Base-by-base conservation (phyloP, 2,329 filamentous ascomycete species). In the Xylariaceae sp. region DNA sequence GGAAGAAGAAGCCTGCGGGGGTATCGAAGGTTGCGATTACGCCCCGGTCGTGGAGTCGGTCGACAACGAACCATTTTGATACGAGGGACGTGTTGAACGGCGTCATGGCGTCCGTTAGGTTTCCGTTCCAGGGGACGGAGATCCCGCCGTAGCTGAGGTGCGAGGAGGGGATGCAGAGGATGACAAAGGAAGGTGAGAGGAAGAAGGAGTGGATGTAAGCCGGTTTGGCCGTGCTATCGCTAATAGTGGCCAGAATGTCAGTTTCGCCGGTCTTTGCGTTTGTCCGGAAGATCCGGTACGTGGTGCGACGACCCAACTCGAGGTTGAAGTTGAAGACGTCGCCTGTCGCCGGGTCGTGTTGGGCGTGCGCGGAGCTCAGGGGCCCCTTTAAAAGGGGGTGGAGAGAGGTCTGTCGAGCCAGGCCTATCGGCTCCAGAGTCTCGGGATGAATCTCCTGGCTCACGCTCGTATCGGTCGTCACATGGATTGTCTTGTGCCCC, bases 131-230 rank as follows among this genome's bases (percentile, higher is more conserved):
- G 0, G 87, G 70, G 8, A 91, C 78, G 11, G 79, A 80, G 1
- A 86, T 60, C 0, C 89, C 90, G 8, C 74, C 76, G 65, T 75
- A 77, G 1, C 75, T 79, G 47, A 85, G 78, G 63, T 87, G 84
- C 0, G 87, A 80, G 13, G 84, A 84, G 66, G 88, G 92, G 1
- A 94, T 75, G 68, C 88, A 92, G 3, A 95, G 75, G 0, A 94
- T 75, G 1, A 92, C 83, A 67, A 87, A 88, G 66, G 86, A 83
- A 13, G 83, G 75, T 0, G 89, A 88, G 30, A 95, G 73, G 67
- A 91, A 90, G 66, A 93, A 81, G 7, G 89, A 93, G 74, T 95
- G 91, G n/a, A 95, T 83, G 67, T 94, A 95, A 0, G 89, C 86
- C 0, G 88, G 76, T 1, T 75, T 74, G 2, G 80, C 71, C 2